Evolutionary conservation across 1,284 basidiomycete genomes (phyloP).

Genomic region (Volvariella surrecta): DNA sequence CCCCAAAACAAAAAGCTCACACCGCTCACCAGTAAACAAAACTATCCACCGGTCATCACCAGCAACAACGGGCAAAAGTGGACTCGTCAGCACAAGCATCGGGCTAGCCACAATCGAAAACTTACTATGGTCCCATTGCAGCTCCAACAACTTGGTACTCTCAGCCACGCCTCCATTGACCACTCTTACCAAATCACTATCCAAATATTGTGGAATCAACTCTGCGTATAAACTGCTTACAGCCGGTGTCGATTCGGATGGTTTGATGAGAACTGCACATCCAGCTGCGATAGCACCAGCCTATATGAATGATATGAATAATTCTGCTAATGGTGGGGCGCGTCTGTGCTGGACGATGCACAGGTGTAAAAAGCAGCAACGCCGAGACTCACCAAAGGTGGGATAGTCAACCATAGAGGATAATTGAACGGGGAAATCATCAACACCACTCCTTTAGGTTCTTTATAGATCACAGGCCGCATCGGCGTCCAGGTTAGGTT

Average conservation of each 20-base stretch:
- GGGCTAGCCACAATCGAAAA: constrained; percentile 9
- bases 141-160: constrained; percentile 53
- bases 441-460: constrained; percentile 69
- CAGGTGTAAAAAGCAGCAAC: too few relatives aligned
- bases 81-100: constrained; percentile 3
- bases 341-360: too few relatives aligned
- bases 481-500: constrained; percentile 44
- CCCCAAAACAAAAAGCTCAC: not conserved
- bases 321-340: constrained; percentile 1
- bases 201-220: constrained; percentile 77
- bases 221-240: constrained; percentile 63
- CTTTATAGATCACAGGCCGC: constrained; percentile 61
- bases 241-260: constrained; percentile 71
- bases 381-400: constrained; percentile 39
- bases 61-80: not conserved
- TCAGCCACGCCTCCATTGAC: constrained; percentile 75
- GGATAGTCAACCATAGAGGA: constrained; percentile 41
- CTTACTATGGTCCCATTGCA: constrained; percentile 84
- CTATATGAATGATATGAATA: constrained; percentile 22
- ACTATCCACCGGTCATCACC: constrained; percentile 25
- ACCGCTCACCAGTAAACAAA: constrained; percentile 41
- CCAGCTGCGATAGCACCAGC: constrained; percentile 79
- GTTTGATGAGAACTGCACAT: constrained; percentile 69
- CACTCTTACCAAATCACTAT: constrained; percentile 61
- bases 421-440: constrained; percentile 64